A percentile compares a stretch with the other conserved stretches of the same genome.
phyloP scores from a whole-genome alignment of 2,329 filamentous ascomycete species.

The Elsinoe batatas region DNA sequence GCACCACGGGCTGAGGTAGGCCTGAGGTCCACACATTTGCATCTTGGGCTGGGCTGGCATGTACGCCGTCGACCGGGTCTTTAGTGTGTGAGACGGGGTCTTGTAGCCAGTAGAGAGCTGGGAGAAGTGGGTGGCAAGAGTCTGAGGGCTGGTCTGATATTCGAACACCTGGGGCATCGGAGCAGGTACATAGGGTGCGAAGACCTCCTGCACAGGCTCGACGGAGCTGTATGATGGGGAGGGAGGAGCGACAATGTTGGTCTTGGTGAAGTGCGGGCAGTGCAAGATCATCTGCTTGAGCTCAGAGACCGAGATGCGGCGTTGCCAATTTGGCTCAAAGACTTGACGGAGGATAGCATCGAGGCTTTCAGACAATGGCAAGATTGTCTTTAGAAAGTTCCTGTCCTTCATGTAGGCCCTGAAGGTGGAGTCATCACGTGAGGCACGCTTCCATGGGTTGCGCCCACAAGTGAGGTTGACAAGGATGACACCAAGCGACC shows the following conservation, averaged over 20 bases:
- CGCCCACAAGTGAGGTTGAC: slow-evolving; percentile 96
- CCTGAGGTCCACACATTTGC: slow-evolving; percentile 15
- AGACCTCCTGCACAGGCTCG: slow-evolving; percentile 14
- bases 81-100: background rate
- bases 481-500: slow-evolving; percentile 95
- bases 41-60: slow-evolving; percentile 1
- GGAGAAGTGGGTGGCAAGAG: slow-evolving; percentile 12
- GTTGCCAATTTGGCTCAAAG: slow-evolving; percentile 75
- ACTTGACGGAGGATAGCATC: slow-evolving; percentile 79
- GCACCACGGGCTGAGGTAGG: slow-evolving; percentile 16
- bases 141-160: slow-evolving; percentile 2
- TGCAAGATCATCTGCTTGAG: slow-evolving; percentile 65
- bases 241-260: slow-evolving; percentile 18
- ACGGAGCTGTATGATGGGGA: slow-evolving; percentile 17
- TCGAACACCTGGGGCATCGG: slow-evolving; percentile 2
- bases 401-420: slow-evolving; percentile 76
- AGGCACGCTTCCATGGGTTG: slow-evolving; percentile 98
- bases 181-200: slow-evolving; percentile 12
- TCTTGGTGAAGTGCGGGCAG: slow-evolving; percentile 62
- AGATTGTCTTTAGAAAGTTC: slow-evolving; percentile 82
- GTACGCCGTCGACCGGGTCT: slow-evolving; percentile 4
- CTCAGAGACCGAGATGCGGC: slow-evolving; percentile 72
- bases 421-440: slow-evolving; percentile 88
- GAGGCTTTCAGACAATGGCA: slow-evolving; percentile 81
- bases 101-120: slow-evolving; percentile 12